Conservation (phyloP, 306 rosid genomes). For the Gastrolobium bilobum region DNA sequence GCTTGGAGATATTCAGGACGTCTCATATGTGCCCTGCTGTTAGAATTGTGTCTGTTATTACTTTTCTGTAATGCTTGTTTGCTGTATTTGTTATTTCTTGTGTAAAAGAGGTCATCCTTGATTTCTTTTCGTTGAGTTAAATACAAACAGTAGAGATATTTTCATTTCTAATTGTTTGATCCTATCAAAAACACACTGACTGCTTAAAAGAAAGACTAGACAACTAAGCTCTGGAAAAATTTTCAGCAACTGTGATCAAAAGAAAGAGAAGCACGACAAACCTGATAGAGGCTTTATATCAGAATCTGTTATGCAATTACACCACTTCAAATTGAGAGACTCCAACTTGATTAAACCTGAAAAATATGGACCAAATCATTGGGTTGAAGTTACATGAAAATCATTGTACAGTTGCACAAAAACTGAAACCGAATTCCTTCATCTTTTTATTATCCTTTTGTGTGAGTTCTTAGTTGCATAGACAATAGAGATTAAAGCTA, state of each 20-base stretch:
- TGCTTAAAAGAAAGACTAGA: slow-evolving; percentile 19
- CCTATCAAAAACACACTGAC: background rate
- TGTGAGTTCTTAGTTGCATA: slow-evolving; percentile 6
- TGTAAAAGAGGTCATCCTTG: too few species aligned
- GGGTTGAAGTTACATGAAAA: slow-evolving; percentile 21
- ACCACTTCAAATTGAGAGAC: slow-evolving; percentile 96
- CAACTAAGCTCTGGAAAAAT: slow-evolving; percentile 2
- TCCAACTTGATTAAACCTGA: slow-evolving; percentile 85
- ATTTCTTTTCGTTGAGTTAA: too few species aligned
- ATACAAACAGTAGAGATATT: too few species aligned
- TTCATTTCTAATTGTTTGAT: too few species aligned
- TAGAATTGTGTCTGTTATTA: too few species aligned
- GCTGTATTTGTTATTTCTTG: too few species aligned
- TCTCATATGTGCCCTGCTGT: too few species aligned
- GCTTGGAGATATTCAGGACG: too few species aligned
- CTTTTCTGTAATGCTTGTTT: too few species aligned
- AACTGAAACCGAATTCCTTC: slow-evolving; percentile 27
- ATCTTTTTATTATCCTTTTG: slow-evolving; percentile 6
- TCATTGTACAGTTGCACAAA: slow-evolving; percentile 25
- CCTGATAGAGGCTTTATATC: slow-evolving; percentile 90
- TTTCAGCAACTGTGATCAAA: slow-evolving; percentile 40
- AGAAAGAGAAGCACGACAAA: slow-evolving; percentile 50
- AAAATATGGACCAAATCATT: slow-evolving; percentile 38
- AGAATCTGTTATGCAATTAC: slow-evolving; percentile 84
- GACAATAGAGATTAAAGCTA: background rate